Base-by-base conservation (phyloP, 2,329 filamentous ascomycete genomes). In the Diaporthe citrichinensis region DNA sequence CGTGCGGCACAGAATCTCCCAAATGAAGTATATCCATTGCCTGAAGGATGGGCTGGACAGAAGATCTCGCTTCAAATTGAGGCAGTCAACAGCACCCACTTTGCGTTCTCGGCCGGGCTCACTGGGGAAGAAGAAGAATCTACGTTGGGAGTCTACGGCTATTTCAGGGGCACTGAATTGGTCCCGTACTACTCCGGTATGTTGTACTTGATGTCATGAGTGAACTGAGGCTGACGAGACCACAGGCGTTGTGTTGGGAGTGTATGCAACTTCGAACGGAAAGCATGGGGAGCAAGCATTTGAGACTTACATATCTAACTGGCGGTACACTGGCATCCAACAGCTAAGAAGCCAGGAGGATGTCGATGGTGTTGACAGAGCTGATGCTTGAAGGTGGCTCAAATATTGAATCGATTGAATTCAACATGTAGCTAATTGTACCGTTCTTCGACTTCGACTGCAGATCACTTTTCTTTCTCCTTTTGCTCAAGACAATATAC, bases 11-110 rank as follows among this genome's bases (percentile, higher is more conserved):
- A 51, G 28, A 17, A 49, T 25, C 61, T 3, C 1, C 41, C 61
- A 4, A 67, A 51, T 10, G 28, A 67, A 9, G 25, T 31, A 4
- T 67, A 49, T 20, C 61, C 41, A 2, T 10, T 67, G 61, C 28
- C 61, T 49, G 61, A 67, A 34, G 28, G 17, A 7, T 49, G 44
- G 61, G 61, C 10, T n/a, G 28, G 20, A n/a, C 41, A 67, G 20
- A 67, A 67, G 20, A 67, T 67, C 28, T 67, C 61, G 41, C 44
- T 67, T 9, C 61, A 67, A 15, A 67, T 67, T 12, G 61, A 67
- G 61, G 61, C 44, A n/a, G 61, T 49, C 0, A 67, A 67, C 44
- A 67, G 44, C 28, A 67, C 61, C 20, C 61, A 67, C 61, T 67
- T 67, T 31, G 28, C 61, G 6, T 67, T 67, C 28, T 67, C 61